Conservation (phyloP, 116 monocot genomes). For the Zostera marina region DNA sequence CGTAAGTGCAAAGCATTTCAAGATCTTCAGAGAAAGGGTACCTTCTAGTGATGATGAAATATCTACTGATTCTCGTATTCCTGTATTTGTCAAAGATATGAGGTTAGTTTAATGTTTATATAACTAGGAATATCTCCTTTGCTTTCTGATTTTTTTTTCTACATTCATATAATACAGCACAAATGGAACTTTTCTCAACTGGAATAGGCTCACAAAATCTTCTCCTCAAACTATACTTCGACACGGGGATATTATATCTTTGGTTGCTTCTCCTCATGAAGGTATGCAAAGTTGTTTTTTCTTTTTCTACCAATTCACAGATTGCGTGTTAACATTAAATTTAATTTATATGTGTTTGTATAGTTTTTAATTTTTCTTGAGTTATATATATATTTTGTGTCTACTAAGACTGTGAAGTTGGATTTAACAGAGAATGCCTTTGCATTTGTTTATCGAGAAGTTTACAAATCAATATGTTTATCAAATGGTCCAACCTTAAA, state of each 20-base stretch:
- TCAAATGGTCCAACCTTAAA: slow-evolving; percentile 36
- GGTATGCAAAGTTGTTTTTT: slow-evolving; percentile 23
- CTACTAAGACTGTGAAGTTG: not conserved
- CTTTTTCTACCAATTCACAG: not conserved
- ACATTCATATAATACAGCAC: slow-evolving; percentile 42
- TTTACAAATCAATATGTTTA: slow-evolving; percentile 13
- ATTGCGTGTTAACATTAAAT: not conserved
- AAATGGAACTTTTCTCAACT: slow-evolving; percentile 89
- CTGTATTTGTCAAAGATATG: slow-evolving; percentile 60
- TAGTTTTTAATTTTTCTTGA: too few species aligned
- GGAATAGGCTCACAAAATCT: slow-evolving; percentile 46
- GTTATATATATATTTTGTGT: too few species aligned
- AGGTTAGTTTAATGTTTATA: slow-evolving; percentile 27
- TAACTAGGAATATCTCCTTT: not conserved
- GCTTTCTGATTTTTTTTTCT: slow-evolving; percentile 2
- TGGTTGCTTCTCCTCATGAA: slow-evolving; percentile 51
- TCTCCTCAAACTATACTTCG: slow-evolving; percentile 44
- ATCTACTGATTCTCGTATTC: slow-evolving; percentile 9
- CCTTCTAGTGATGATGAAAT: slow-evolving; percentile 16
- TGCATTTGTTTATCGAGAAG: slow-evolving; percentile 94
- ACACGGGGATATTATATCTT: slow-evolving; percentile 93
- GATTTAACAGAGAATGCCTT: slow-evolving; percentile 42
- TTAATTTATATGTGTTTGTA: too few species aligned
- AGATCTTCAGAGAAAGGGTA: slow-evolving; percentile 39
- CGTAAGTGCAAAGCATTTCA: slow-evolving; percentile 75